These are phyloP conservation scores for Sarcocystis neurona DNA, from an alignment of 169 alveolate species.

Conservation along the genomic window DNA sequence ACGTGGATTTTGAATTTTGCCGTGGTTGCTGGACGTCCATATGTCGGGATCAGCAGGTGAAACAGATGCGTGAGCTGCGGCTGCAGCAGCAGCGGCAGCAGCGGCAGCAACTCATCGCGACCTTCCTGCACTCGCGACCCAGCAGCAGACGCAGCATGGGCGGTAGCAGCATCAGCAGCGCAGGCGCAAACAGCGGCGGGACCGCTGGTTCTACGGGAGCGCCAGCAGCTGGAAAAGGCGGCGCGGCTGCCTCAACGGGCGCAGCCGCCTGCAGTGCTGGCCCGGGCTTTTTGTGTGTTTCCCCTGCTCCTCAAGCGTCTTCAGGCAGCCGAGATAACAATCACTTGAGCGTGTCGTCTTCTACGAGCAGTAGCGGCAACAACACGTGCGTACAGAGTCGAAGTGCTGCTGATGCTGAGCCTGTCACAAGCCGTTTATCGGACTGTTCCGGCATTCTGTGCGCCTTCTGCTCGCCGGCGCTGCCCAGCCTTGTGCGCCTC, in stretches of 20 bases:
- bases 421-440: not conserved
- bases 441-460: not conserved
- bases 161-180: not conserved
- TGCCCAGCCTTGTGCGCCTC: not conserved
- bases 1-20: not conserved
- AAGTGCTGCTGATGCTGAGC: no score
- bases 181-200: not conserved
- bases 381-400: no score
- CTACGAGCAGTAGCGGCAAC: not conserved
- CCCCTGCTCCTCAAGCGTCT: no score
- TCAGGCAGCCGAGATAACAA: not conserved
- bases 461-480: not conserved
- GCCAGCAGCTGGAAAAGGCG: not conserved
- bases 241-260: not conserved
- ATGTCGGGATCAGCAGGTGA: not conserved
- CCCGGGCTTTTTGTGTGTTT: no score
- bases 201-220: not conserved
- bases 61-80: not conserved
- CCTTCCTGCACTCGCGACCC: slow-evolving; percentile 20
- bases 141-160: not conserved
- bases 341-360: not conserved
- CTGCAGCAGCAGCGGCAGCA: not conserved
- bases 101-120: not conserved
- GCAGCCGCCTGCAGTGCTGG: not conserved
- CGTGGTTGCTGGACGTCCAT: slow-evolving; percentile 33